phyloP scores from a whole-genome alignment of 116 monocot genomes.

The Dioscorea cayenensis region DNA sequence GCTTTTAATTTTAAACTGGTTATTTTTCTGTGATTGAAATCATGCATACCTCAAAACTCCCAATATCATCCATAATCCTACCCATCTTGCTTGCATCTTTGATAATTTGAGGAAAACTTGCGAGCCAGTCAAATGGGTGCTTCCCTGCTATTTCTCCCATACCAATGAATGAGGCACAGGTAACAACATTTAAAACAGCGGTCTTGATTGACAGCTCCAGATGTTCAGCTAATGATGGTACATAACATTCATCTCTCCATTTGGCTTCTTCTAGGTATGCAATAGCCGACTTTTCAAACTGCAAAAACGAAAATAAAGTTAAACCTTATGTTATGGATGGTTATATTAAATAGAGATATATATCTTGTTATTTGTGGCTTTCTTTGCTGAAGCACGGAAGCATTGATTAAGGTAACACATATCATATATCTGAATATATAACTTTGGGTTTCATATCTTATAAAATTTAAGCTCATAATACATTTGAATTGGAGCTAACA shows the following conservation, averaged over 20 bases:
- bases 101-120: neutral
- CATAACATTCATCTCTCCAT: neutral
- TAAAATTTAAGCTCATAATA: no score
- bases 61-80: neutral
- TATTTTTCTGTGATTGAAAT: no score
- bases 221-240: neutral
- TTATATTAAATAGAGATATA: no score
- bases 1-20: no score
- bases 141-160: neutral
- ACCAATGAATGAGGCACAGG: neutral
- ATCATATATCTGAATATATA: no score
- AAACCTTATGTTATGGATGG: neutral
- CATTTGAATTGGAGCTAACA: no score
- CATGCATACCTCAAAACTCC: neutral
- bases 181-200: neutral
- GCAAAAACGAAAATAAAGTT: neutral
- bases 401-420: no score
- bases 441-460: no score
- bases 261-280: neutral
- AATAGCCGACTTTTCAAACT: neutral
- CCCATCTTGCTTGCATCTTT: neutral
- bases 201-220: neutral
- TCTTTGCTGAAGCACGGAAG: no score
- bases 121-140: neutral
- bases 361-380: no score